Conservation (phyloP, 225 moss, liverwort and hornwort genomes). For the Bryum argenteum region DNA sequence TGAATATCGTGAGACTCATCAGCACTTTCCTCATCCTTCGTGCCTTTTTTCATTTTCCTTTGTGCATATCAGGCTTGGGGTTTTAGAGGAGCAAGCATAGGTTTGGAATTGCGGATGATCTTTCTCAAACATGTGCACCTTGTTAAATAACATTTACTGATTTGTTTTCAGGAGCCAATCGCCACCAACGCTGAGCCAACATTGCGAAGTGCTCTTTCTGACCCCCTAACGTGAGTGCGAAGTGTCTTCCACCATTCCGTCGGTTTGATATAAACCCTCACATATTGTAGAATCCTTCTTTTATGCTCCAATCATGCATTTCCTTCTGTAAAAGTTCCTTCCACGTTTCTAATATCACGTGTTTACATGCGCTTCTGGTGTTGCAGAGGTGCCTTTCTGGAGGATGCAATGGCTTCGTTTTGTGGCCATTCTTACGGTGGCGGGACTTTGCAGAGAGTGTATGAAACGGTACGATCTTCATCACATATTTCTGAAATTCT, state of each 20-base stretch:
- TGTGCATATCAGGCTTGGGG: slow-evolving; percentile 7
- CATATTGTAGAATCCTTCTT: background rate
- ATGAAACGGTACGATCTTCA: slow-evolving; percentile 65
- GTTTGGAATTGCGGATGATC: background rate
- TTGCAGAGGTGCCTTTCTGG: slow-evolving; percentile 70
- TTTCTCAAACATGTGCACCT: slow-evolving; percentile 10
- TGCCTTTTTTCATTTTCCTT: background rate
- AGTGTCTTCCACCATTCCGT: slow-evolving; percentile 15
- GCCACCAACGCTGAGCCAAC: slow-evolving; percentile 63
- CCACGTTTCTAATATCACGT: slow-evolving; percentile 6
- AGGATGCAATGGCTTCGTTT: slow-evolving; percentile 81
- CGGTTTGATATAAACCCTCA: slow-evolving; percentile 8
- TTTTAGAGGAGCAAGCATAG: background rate
- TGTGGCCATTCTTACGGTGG: slow-evolving; percentile 89
- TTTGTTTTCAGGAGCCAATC: slow-evolving; percentile 58
- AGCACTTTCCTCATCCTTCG: background rate
- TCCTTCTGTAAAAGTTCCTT: background rate
- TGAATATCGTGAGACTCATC: slow-evolving; percentile 40
- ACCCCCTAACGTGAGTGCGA: slow-evolving; percentile 71
- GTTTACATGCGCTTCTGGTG: slow-evolving; percentile 15
- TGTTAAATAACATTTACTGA: background rate
- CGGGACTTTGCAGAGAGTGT: slow-evolving; percentile 74
- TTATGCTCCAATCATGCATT: background rate
- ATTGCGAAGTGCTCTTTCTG: slow-evolving; percentile 67
- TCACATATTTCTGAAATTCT: slow-evolving; percentile 4